These are phyloP conservation scores for Phytophthora boehmeriae DNA, from an alignment of 352 stramenopile genomes.

Conservation along the genomic window DNA sequence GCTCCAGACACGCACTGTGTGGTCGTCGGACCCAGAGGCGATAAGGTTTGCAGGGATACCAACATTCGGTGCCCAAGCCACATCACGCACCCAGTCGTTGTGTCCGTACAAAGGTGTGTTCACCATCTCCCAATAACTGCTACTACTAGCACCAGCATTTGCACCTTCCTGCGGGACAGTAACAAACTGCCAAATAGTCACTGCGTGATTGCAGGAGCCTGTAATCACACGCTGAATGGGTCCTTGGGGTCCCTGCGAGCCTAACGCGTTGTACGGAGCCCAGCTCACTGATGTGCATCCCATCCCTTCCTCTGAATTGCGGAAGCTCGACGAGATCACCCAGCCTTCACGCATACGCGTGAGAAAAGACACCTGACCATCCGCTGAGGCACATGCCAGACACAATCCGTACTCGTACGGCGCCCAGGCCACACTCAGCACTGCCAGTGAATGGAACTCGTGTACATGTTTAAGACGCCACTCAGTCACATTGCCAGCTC, in stretches of 20 bases:
- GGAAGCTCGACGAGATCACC: slow-evolving; percentile 77
- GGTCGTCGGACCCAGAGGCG: slow-evolving; percentile 81
- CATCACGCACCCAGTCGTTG: slow-evolving; percentile 85
- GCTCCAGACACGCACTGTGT: slow-evolving; percentile 82
- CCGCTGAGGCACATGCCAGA: slow-evolving; percentile 76
- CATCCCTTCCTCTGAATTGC: slow-evolving; percentile 74
- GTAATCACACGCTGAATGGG: slow-evolving; percentile 79
- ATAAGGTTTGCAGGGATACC: slow-evolving; percentile 84
- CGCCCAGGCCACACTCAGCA: slow-evolving; percentile 85
- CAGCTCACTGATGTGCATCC: slow-evolving; percentile 84
- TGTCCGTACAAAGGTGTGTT: slow-evolving; percentile 61
- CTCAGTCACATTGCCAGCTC: slow-evolving; percentile 51
- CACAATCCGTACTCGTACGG: slow-evolving; percentile 89
- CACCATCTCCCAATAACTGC: slow-evolving; percentile 43
- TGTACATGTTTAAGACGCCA: slow-evolving; percentile 84
- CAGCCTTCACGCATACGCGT: slow-evolving; percentile 82
- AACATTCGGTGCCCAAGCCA: slow-evolving; percentile 84
- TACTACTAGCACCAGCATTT: slow-evolving; percentile 16
- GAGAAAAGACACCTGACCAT: slow-evolving; percentile 87
- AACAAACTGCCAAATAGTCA: slow-evolving; percentile 70
- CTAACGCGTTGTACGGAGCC: slow-evolving; percentile 89
- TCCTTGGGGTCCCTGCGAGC: slow-evolving; percentile 65
- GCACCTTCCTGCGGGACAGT: slow-evolving; percentile 34
- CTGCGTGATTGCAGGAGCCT: slow-evolving; percentile 63
- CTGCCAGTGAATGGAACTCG: slow-evolving; percentile 67